These are phyloP conservation scores for Diplosphaera chodatii DNA, from an alignment of 139 green algal species.

Conservation along the genomic window DNA sequence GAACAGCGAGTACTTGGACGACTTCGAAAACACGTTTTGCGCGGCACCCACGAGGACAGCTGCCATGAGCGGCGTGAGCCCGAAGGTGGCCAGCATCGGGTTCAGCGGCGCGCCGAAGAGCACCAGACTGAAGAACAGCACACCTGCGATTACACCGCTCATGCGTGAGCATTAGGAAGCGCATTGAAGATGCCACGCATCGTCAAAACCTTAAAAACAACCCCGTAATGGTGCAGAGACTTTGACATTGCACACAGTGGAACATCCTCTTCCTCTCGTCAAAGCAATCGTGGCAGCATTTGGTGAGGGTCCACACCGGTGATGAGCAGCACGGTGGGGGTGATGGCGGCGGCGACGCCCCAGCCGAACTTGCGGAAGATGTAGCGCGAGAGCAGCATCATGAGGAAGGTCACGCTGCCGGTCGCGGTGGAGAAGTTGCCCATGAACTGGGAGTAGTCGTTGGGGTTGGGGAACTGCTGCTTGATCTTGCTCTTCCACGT, in stretches of 20 bases:
- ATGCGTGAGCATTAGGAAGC: neutral
- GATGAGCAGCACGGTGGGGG: slow-evolving; percentile 90
- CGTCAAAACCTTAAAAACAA: neutral
- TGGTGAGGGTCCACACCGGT: slow-evolving; percentile 52
- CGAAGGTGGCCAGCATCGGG: slow-evolving; percentile 69
- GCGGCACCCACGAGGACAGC: slow-evolving; percentile 94
- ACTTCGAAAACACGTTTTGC: slow-evolving; percentile 98
- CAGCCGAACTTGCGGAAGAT: slow-evolving; percentile 97
- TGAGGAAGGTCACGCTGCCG: slow-evolving; percentile 89
- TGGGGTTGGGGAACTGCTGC: slow-evolving; percentile 97
- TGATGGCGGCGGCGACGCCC: slow-evolving; percentile 93
- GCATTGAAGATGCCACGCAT: too few relatives aligned
- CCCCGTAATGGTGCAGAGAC: too few relatives aligned
- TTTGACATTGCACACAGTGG: too few relatives aligned
- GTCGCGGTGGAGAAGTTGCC: slow-evolving; percentile 72
- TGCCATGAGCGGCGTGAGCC: slow-evolving; percentile 90
- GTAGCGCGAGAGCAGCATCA: slow-evolving; percentile 92
- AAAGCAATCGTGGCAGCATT: too few relatives aligned
- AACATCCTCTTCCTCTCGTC: too few relatives aligned
- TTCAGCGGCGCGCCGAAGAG: slow-evolving; percentile 70
- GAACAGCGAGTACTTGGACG: slow-evolving; percentile 97
- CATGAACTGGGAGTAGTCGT: slow-evolving; percentile 93
- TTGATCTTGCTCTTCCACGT: slow-evolving; percentile 99
- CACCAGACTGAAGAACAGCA: slow-evolving; percentile 95
- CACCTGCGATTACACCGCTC: slow-evolving; percentile 27